Evolutionary conservation across 345 rosid species (phyloP), one percentile per base, ranked within the genome.

Genomic region (Salix arbutifolia): DNA sequence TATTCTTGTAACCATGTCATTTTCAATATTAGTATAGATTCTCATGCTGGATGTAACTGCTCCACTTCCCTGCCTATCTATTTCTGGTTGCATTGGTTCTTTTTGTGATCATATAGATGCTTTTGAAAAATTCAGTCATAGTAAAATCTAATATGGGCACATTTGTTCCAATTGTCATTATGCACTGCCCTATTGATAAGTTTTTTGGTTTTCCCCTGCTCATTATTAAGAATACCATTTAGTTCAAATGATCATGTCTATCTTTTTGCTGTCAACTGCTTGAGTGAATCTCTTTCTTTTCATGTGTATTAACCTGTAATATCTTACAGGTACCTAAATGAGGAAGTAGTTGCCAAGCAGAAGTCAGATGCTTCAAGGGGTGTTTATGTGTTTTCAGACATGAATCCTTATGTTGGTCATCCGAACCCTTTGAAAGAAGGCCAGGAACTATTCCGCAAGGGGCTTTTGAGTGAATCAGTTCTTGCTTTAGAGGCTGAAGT

Each of bases 401-500:
- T 96, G 98, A 96, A 96, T 85, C 99, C 99, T 33, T 96, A 96
- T 85, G 98, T 92, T 78, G 99, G 99, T 76, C 99, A 92, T 75
- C 94, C 92, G 9, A 92, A 92, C 80, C 99, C 99, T 26, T 84
- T 96, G 80, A 94, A 92, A 86, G 98, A 96, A 87, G 99, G 99
- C 46, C 97, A 86, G 79, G 99, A 93, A 33, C 87, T 93, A 83
- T 96, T 96, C 79, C 94, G 97, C 73, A 96, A 88, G 87, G 99
- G 99, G 71, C 99, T 96, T 81, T 88, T 96, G 73, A 94, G 99
- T 87, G 99, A 96, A 88, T 98, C 99, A 74, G 96, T 91, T 67
- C 99, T 96, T 78, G 99, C 99, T 78, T 82, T 96, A 83, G 99
- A 96, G 86, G 99, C 99, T 76, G 99, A 96, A 90, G 98, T 96